These are phyloP conservation scores for Exserohilum rostratum DNA, from an alignment of 2,329 filamentous ascomycete species.

Conservation along the genomic window DNA sequence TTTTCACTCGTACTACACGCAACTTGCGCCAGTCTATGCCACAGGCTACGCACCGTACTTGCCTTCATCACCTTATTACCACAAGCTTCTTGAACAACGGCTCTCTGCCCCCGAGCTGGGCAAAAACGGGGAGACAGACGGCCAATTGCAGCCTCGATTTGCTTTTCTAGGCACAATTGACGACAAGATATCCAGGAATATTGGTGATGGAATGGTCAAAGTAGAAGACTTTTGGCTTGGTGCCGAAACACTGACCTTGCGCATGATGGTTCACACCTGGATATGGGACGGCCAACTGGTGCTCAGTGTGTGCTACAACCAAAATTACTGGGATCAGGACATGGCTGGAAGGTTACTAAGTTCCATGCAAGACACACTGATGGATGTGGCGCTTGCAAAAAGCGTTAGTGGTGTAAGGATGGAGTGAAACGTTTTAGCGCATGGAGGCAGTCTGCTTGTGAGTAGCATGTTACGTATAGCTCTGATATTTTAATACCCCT, in stretches of 20 bases:
- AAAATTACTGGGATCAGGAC: conserved; percentile 29
- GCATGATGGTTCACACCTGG: conserved; percentile 35
- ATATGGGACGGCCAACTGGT: conserved; percentile 26
- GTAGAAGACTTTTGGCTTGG: conserved; percentile 33
- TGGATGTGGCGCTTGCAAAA: conserved; percentile 16
- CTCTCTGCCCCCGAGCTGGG: conserved; percentile 2
- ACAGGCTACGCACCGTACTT: conserved; percentile 25
- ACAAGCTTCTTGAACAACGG: conserved; percentile 25
- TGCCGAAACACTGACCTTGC: conserved; percentile 28
- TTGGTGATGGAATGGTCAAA: conserved; percentile 20
- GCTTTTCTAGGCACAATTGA: conserved; percentile 27
- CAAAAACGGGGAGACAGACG: conserved; percentile 18
- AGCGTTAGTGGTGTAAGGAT: background rate
- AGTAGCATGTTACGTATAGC: no score
- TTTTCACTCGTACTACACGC: conserved; percentile 23
- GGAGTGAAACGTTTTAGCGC: no score
- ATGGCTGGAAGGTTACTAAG: conserved; percentile 19
- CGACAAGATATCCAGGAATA: conserved; percentile 22
- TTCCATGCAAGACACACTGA: conserved; percentile 21
- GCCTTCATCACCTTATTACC: conserved; percentile 23
- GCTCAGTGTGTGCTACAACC: conserved; percentile 30
- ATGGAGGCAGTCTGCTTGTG: no score
- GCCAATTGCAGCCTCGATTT: conserved; percentile 24
- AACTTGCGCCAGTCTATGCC: conserved; percentile 29
- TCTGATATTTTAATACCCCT: no score